Evolutionary conservation across 2,329 filamentous ascomycete genomes (phyloP), one percentile per base, ranked within the genome.

Genomic region (Penicillium sp.): DNA sequence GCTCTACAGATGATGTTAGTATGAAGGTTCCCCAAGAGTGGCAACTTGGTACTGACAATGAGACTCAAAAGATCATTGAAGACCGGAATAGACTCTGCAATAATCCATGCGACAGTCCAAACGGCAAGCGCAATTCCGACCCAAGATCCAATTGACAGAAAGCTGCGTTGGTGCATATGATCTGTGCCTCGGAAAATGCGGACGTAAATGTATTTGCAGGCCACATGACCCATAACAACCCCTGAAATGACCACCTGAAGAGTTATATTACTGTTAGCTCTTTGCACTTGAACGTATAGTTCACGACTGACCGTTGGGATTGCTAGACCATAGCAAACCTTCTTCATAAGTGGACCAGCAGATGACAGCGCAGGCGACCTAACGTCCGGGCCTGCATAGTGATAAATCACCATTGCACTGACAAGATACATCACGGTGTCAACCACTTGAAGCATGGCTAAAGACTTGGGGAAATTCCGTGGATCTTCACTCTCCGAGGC

Each of bases 321-420:
- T 1, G 87, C 87, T 52, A 90, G 75, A 21, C 85, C 86, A 72
- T 84, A 90, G 7, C 86, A 85, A 6, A 87, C 74, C 66, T 88
- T 88, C 32, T 81, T 79, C 54, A 89, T 73, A 0, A 79, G 61
- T 3, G 68, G 69, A 1, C 80, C 78, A 11, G 86, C 81, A 0
- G 86, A 87, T 14, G 83, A 82, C 1, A 91, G 79, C 0, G 88
- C 87, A 0, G 88, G 88, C 1, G 83, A 86, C 1, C 79, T 76
- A 4, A 90, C 86, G n/a, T 79, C 70, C 0, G 77, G 73, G 0
- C 88, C 88, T 1, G 82, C 83, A 64, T 82, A 90, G 59, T 82
- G 78, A 71, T 91, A 91, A 62, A 89, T 85, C 36, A 90, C 79
- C n/a, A 83, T 79, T 11, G 86, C 86, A 1, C 85, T 85, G 22